Evolutionary conservation across 805 yeast genomes (phyloP).

Genomic region (Ogataea saltuana): DNA sequence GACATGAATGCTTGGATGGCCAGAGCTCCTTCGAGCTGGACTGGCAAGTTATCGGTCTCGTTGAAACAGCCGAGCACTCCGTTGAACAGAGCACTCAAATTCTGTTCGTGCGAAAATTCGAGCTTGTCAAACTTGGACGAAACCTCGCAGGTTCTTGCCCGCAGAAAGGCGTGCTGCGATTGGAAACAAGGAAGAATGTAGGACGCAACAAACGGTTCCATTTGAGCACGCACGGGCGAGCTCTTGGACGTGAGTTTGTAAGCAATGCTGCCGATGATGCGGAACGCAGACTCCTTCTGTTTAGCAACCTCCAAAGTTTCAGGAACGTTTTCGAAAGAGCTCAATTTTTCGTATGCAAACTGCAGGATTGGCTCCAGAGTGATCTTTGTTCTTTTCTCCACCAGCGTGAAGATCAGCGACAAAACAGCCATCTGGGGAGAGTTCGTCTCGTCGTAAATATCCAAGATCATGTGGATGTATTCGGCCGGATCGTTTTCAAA

Average conservation of each 20-base stretch:
- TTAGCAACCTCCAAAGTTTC: slow-evolving; percentile 56
- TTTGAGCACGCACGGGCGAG: slow-evolving; percentile 59
- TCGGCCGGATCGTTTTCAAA: slow-evolving; percentile 92
- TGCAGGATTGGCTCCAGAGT: slow-evolving; percentile 61
- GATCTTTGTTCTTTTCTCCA: slow-evolving; percentile 60
- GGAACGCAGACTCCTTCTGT: slow-evolving; percentile 74
- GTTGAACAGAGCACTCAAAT: slow-evolving; percentile 41
- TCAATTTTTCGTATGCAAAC: slow-evolving; percentile 57
- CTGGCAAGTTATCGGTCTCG: slow-evolving; percentile 62
- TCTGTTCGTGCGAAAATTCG: slow-evolving; percentile 44
- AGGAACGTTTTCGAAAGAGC: slow-evolving; percentile 34
- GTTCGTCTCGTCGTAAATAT: slow-evolving; percentile 56
- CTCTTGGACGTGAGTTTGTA: slow-evolving; percentile 54
- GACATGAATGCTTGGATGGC: slow-evolving; percentile 79
- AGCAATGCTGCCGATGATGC: slow-evolving; percentile 74
- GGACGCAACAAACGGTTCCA: slow-evolving; percentile 65
- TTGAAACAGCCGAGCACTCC: slow-evolving; percentile 49
- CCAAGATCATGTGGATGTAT: slow-evolving; percentile 77
- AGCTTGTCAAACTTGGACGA: slow-evolving; percentile 65
- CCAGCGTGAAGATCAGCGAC: slow-evolving; percentile 68
- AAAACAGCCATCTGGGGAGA: slow-evolving; percentile 82
- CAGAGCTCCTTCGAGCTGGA: slow-evolving; percentile 79
- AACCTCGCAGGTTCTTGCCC: slow-evolving; percentile 73
- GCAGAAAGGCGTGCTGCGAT: slow-evolving; percentile 63
- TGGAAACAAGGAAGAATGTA: slow-evolving; percentile 72